Evolutionary conservation across 768 basidiomycete genomes (phyloP), one percentile per base, ranked within the genome.

Genomic region (Antrodiella citrinella): DNA sequence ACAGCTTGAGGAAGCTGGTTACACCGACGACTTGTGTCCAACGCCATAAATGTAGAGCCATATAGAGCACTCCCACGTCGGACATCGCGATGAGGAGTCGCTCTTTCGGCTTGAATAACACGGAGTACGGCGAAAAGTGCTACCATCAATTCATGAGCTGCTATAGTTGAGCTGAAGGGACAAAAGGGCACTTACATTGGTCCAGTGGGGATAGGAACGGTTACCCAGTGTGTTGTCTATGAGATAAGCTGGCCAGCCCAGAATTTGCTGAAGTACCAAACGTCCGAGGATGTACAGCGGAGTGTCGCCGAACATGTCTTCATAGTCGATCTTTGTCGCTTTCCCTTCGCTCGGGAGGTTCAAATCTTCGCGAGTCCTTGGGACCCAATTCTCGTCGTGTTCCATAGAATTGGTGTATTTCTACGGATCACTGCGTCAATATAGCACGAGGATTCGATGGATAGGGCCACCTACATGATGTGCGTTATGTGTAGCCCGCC

Each of bases 161-260:
- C n/a, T n/a, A 15, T 7, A 35, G 7, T 35, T 35, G 30, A 35
- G 15, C 30, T 7, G 15, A 15, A 15, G 7, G 30, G 30, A 35
- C 41, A n/a, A 9, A 22, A 19, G 15, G 7, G 19, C 19, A 19
- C 41, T n/a, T 45, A 73, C 73, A 43, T 76, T 76, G 4, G 73
- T 72, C 20, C 73, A 69, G 2, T 66, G 47, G 7, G 76, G 75
- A 54, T 78, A 74, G 62, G 61, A 71, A 3, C 70, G 52, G 13
- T 40, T 48, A 7, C 54, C 57, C 4, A 56, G 39, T 68, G 9
- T 75, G 72, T 70, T 75, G n/a, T 20, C 5, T 3, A 53, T 22
- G 15, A 78, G 66, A 53, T 80, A 80, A 49, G 67, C 72, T 55
- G 76, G 76, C 73, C 72, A 76, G 9, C 77, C 79, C 23, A 77